These are phyloP conservation scores for Alternaria tenuissima DNA, from an alignment of 2,329 filamentous ascomycete species.

Conservation along the genomic window DNA sequence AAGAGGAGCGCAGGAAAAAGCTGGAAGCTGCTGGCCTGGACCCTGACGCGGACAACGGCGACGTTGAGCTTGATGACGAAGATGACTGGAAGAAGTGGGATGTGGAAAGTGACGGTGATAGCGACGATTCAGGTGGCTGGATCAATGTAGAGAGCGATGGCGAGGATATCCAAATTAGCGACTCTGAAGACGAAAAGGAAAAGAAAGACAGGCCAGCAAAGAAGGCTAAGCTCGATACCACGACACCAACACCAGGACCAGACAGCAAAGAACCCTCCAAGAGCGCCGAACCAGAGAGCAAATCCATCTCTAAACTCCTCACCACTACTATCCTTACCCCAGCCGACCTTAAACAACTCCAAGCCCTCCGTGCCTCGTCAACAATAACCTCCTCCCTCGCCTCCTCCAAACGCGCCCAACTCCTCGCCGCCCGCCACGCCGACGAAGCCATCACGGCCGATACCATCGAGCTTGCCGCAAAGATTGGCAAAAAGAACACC, in stretches of 20 bases:
- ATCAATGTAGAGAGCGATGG: constrained; percentile 86
- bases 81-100: constrained; percentile 67
- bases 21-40: constrained; percentile 72
- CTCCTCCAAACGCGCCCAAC: constrained; percentile 51
- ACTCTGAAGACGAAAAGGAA: constrained; percentile 73
- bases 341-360: constrained; percentile 92
- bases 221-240: constrained; percentile 65
- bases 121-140: constrained; percentile 85
- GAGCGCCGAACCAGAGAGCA: constrained; percentile 51
- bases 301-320: constrained; percentile 70
- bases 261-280: constrained; percentile 54
- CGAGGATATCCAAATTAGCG: constrained; percentile 75
- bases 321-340: constrained; percentile 94
- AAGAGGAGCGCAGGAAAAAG: constrained; percentile 81
- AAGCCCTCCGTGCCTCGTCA: constrained; percentile 81
- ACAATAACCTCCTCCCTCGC: constrained; percentile 71
- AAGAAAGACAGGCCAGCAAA: constrained; percentile 65
- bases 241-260: constrained; percentile 38
- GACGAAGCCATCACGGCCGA: constrained; percentile 91
- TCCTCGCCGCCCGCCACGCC: constrained; percentile 66
- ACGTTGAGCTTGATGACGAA: constrained; percentile 67
- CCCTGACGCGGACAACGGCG: constrained; percentile 67
- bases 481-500: constrained; percentile 78
- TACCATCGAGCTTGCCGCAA: constrained; percentile 87
- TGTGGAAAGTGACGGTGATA: constrained; percentile 65